A percentile compares a stretch with the other conserved stretches of the same genome.
Evolutionary conservation across 768 basidiomycete species (phyloP).

Genomic region (Gymnopilus dilepis): DNA sequence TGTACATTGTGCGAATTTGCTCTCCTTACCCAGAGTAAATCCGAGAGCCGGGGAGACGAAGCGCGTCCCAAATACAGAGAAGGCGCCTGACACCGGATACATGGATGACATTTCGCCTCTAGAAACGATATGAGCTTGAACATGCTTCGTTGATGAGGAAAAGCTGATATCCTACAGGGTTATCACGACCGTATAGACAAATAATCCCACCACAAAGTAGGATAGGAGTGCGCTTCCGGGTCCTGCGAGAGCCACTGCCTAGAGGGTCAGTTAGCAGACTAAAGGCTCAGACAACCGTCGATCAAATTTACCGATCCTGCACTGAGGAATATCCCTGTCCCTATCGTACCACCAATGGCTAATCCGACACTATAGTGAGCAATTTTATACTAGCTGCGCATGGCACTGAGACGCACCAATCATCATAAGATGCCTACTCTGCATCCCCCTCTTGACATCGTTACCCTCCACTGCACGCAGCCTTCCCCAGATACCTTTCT

Average conservation of each 20-base stretch:
- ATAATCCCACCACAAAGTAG: slow-evolving; percentile 61
- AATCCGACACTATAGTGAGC: not conserved
- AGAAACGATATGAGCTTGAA: not conserved
- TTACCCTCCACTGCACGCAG: slow-evolving; percentile 36
- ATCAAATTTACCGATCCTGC: slow-evolving; percentile 51
- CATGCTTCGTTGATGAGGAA: not conserved
- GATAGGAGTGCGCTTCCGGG: slow-evolving; percentile 67
- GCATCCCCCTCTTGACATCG: slow-evolving; percentile 34
- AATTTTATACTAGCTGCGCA: not conserved
- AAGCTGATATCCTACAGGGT: slow-evolving; percentile 44
- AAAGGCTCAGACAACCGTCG: not conserved
- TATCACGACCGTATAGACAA: slow-evolving; percentile 66
- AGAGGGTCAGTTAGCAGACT: not conserved
- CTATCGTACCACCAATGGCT: slow-evolving; percentile 64
- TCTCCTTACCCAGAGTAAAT: slow-evolving; percentile 55
- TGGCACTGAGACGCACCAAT: slow-evolving; percentile 27
- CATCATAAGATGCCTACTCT: slow-evolving; percentile 39
- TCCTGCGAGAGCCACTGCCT: slow-evolving; percentile 62
- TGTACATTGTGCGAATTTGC: too few species aligned
- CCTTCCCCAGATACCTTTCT: slow-evolving; percentile 26
- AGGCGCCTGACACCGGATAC: slow-evolving; percentile 66
- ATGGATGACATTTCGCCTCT: slow-evolving; percentile 72
- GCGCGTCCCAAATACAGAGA: slow-evolving; percentile 60
- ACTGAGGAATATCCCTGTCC: slow-evolving; percentile 66
- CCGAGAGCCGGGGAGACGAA: slow-evolving; percentile 67